phyloP scores from a whole-genome alignment of 805 yeast species.

The Kodamaea jinghongensis region DNA sequence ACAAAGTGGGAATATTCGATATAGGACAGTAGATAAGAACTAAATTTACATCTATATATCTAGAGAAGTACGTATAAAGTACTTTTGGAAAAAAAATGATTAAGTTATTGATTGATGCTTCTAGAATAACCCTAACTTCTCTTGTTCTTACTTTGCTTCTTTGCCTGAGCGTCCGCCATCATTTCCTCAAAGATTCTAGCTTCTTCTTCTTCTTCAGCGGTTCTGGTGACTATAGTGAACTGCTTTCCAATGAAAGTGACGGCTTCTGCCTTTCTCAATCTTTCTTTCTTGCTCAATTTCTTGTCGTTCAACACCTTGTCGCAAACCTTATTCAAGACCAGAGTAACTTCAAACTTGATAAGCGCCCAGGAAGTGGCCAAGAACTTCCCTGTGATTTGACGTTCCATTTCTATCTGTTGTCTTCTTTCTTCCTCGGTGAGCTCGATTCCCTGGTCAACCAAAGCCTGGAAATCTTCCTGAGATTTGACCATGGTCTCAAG shows the following conservation, averaged over 20 bases:
- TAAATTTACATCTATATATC: too few species aligned
- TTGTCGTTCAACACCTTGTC: slow-evolving; percentile 53
- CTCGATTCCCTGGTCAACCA: slow-evolving; percentile 28
- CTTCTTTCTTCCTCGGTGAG: slow-evolving; percentile 34
- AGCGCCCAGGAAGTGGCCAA: slow-evolving; percentile 95
- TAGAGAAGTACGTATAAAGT: too few species aligned
- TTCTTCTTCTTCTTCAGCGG: slow-evolving; percentile 89
- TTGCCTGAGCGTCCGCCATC: slow-evolving; percentile 77
- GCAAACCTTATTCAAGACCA: slow-evolving; percentile 76
- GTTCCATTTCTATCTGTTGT: slow-evolving; percentile 67
- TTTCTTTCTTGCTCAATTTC: slow-evolving; percentile 53
- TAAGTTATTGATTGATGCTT: background rate
- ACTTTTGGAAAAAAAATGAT: background rate
- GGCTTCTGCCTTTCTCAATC: slow-evolving; percentile 77
- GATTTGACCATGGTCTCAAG: slow-evolving; percentile 67
- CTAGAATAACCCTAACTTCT: too few species aligned
- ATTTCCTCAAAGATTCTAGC: slow-evolving; percentile 88
- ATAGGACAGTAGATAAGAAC: too few species aligned
- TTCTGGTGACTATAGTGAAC: slow-evolving; percentile 64
- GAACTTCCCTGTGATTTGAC: slow-evolving; percentile 80
- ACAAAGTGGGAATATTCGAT: too few species aligned
- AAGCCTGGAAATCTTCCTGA: slow-evolving; percentile 47
- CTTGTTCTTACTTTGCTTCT: slow-evolving; percentile 44
- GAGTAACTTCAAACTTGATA: slow-evolving; percentile 83
- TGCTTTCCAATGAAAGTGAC: slow-evolving; percentile 67